Evolutionary conservation across 202 grass and related monocot genomes (phyloP).

Genomic region (Brachypodium distachyon): DNA sequence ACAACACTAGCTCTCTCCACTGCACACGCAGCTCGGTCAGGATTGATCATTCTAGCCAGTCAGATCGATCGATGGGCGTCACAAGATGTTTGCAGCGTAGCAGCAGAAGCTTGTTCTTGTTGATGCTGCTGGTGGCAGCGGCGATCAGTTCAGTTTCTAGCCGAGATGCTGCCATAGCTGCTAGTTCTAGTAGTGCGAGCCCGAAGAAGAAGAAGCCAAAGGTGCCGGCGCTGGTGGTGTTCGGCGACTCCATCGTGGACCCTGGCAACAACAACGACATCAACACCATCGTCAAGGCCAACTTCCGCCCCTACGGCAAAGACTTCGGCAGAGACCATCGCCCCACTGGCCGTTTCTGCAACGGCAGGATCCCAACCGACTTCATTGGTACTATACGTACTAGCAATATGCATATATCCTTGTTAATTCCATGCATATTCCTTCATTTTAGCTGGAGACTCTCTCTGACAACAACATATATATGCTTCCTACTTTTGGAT

Average conservation of each 20-base stretch:
- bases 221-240: conserved; percentile 42
- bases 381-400: conserved; percentile 50
- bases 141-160: neutral
- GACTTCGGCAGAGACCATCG: conserved; percentile 31
- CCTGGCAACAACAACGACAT: conserved; percentile 59
- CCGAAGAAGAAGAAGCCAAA: neutral
- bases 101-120: neutral
- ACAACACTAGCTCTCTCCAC: neutral
- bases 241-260: conserved; percentile 81
- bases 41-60: too few relatives aligned
- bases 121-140: neutral
- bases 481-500: too few relatives aligned
- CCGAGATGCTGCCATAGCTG: neutral
- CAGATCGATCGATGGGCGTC: neutral
- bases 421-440: neutral
- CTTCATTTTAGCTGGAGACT: too few relatives aligned
- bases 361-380: conserved; percentile 67
- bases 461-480: too few relatives aligned
- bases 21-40: neutral
- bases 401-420: too few relatives aligned
- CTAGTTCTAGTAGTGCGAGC: neutral
- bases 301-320: conserved; percentile 61
- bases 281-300: conserved; percentile 47
- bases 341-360: conserved; percentile 68
- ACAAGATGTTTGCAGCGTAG: neutral